Evolutionary conservation across 495 filamentous ascomycete species (phyloP), one percentile per base, ranked within the genome.

Genomic region (Talaromyces borbonicus): DNA sequence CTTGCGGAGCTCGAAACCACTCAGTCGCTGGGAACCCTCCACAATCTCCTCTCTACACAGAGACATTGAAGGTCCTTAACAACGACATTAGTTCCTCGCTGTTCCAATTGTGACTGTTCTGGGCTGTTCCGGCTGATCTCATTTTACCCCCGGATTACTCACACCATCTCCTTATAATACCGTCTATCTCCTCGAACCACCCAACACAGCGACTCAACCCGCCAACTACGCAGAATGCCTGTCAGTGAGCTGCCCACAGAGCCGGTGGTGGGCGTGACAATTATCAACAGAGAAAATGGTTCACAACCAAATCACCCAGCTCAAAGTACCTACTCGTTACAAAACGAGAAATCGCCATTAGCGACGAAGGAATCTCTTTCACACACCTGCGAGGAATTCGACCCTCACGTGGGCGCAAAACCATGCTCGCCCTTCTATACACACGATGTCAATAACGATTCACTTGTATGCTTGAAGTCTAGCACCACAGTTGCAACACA

Each of bases 351-450:
- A 12, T 15, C 30, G 9, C 14, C 29, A n/a, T 46, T 31, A 22
- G 25, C 47, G 14, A 49, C 37, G 8, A 35, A 33, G 20, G 14
- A 27, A 8, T 49, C 47, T 11, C n/a, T 49, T 14, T 29, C 4
- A 25, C 18, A 42, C 42, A 18, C 25, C 19, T 15, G 42, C 8
- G n/a, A 26, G 23, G 66, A 72, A 9, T 72, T 63, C 50, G 65
- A 72, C 45, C 69, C 69, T 9, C 54, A 48, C 8, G 42, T 67
- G 32, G 62, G 61, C 31, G 67, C 70, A 27, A 70, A 71, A 27
- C 77, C 77, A 14, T 78, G 58, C 54, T 79, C 75, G 0, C 74
- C 78, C 14, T 81, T 80, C 65, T 80, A 80, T 61, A 62, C 63
- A 43, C 76, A 80, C 57, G 66, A 66, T 11, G 66, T 69, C 5